phyloP scores from a whole-genome alignment of 2,329 filamentous ascomycete genomes.

The Parafenestella ontariensis region DNA sequence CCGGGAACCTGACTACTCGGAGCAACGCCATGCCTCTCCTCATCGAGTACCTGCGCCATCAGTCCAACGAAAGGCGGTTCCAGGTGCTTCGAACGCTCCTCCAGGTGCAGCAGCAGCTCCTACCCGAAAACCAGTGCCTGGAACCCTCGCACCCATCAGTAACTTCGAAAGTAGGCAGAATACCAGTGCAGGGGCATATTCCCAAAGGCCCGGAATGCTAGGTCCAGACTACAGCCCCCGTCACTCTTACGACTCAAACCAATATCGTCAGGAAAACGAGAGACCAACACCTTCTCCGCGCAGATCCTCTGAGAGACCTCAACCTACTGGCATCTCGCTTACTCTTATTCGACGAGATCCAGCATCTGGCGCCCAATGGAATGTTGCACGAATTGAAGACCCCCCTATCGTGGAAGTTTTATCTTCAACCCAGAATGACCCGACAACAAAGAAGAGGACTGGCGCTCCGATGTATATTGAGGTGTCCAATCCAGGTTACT shows the following conservation, averaged over 20 bases:
- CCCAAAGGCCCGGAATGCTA: conserved; percentile 23
- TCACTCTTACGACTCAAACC: conserved; percentile 33
- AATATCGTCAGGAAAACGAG: conserved; percentile 28
- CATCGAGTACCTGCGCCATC: conserved; percentile 20
- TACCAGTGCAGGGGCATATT: conserved; percentile 25
- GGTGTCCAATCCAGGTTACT: conserved; percentile 66
- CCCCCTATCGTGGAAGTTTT: conserved; percentile 54
- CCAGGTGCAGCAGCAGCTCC: conserved; percentile 16
- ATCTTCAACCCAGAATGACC: conserved; percentile 48
- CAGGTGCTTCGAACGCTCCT: conserved; percentile 6
- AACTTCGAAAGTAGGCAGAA: conserved; percentile 41
- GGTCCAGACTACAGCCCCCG: conserved; percentile 29
- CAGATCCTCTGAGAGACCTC: conserved; percentile 26
- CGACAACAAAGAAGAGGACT: conserved; percentile 41
- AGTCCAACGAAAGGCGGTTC: conserved; percentile 43
- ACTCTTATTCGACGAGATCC: conserved; percentile 61
- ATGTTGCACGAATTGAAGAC: conserved; percentile 58
- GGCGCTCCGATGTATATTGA: conserved; percentile 60
- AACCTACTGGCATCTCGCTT: conserved; percentile 37
- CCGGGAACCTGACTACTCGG: conserved; percentile 17
- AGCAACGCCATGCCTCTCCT: conserved; percentile 11
- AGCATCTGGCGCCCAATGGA: conserved; percentile 58
- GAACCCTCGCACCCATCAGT: conserved; percentile 33
- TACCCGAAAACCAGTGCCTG: conserved; percentile 37
- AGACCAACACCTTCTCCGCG: conserved; percentile 26